These are phyloP conservation scores for Phialophora verrucosa DNA, from an alignment of 2,329 filamentous ascomycete genomes.

Conservation along the genomic window DNA sequence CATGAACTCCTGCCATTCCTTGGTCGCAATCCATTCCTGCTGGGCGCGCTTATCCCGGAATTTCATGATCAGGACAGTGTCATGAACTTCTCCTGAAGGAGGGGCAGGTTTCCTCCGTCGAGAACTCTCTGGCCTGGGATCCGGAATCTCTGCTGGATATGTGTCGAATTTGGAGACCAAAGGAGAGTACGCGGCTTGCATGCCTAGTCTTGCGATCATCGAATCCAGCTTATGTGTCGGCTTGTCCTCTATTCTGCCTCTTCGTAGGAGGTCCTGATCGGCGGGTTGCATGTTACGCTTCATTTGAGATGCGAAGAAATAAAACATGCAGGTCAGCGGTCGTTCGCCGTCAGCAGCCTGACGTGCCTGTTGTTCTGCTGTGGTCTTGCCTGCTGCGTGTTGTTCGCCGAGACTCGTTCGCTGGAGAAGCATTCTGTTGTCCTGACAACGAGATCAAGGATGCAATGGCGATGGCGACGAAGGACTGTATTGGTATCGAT, in stretches of 20 bases:
- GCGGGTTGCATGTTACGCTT: constrained; percentile 37
- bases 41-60: constrained; percentile 40
- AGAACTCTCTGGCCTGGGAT: constrained; percentile 19
- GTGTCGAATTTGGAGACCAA: constrained; percentile 41
- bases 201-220: constrained; percentile 38
- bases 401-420: constrained; percentile 19
- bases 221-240: constrained; percentile 39
- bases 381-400: constrained; percentile 14
- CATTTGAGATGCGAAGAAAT: constrained; percentile 42
- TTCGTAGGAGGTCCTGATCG: constrained; percentile 29
- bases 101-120: constrained; percentile 24
- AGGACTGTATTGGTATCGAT: not conserved
- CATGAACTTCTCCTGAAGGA: constrained; percentile 39
- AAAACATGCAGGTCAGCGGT: constrained; percentile 41
- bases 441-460: not conserved
- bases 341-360: constrained; percentile 24
- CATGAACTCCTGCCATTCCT: constrained; percentile 43
- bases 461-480: not conserved
- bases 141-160: constrained; percentile 40
- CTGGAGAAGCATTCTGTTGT: constrained; percentile 21
- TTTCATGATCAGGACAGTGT: constrained; percentile 41
- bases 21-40: constrained; percentile 39
- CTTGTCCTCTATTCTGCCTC: constrained; percentile 23
- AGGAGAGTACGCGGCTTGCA: constrained; percentile 40
- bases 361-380: constrained; percentile 2